Conservation (phyloP, 1,284 basidiomycete genomes). For the Fomitopsis pinicola region DNA sequence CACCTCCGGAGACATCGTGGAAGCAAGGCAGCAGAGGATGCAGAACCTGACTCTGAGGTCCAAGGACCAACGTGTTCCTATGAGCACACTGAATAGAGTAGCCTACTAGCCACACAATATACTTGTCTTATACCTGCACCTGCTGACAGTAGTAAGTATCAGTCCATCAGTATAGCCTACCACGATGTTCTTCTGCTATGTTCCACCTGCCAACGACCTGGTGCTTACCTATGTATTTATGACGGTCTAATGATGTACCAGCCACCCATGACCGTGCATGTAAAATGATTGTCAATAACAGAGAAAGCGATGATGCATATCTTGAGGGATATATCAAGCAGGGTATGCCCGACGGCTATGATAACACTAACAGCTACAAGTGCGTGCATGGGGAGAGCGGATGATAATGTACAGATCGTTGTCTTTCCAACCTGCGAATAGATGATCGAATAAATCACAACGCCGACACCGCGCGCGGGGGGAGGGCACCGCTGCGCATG, state of each 20-base stretch:
- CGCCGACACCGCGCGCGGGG: not conserved
- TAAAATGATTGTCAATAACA: not conserved
- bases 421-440: slow-evolving; percentile 11
- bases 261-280: too few relatives aligned
- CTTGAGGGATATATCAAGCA: slow-evolving; percentile 11
- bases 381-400: slow-evolving; percentile 11
- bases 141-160: not conserved
- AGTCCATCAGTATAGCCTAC: not conserved
- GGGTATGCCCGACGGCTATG: slow-evolving; percentile 14
- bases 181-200: too few relatives aligned
- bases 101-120: not conserved
- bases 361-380: slow-evolving; percentile 19
- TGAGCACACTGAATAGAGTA: not conserved
- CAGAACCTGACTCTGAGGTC: not conserved
- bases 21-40: not conserved
- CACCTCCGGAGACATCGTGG: not conserved
- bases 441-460: slow-evolving; percentile 5
- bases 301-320: slow-evolving; percentile 5
- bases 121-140: not conserved
- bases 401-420: slow-evolving; percentile 12
- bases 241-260: not conserved
- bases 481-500: not conserved
- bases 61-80: not conserved
- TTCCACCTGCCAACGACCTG: not conserved
- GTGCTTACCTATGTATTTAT: not conserved